Evolutionary conservation across 2,329 filamentous ascomycete genomes (phyloP).

Genomic region (Claviceps africana): DNA sequence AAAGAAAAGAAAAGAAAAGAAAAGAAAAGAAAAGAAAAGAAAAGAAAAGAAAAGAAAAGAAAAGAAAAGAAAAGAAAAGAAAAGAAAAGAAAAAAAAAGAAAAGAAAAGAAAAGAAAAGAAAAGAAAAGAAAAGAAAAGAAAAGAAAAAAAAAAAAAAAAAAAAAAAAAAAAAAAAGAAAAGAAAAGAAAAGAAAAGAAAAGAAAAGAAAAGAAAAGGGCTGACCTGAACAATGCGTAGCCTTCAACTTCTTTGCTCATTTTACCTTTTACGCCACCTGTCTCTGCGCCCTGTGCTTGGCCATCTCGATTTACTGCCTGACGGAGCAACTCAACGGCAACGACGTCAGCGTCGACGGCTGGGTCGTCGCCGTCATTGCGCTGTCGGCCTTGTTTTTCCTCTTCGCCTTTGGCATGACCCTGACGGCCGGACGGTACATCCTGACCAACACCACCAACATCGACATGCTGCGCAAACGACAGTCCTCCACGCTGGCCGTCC

Average conservation of each 20-base stretch:
- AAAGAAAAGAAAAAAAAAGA: too few species aligned
- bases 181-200: too few species aligned
- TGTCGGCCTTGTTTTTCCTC: constrained; percentile 62
- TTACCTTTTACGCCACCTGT: constrained; percentile 57
- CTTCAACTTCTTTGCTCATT: constrained; percentile 89
- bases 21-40: too few species aligned
- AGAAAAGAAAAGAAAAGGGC: too few species aligned
- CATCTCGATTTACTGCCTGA: constrained; percentile 49
- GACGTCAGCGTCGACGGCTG: constrained; percentile 36
- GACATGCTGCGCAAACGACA: constrained; percentile 55
- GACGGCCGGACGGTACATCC: constrained; percentile 55
- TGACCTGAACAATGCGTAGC: too few species aligned
- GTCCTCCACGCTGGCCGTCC: constrained; percentile 61
- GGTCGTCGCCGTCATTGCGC: constrained; percentile 50
- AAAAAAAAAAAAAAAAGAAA: too few species aligned
- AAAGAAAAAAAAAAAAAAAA: too few species aligned
- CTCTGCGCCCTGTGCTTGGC: constrained; percentile 53
- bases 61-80: too few species aligned
- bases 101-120: too few species aligned
- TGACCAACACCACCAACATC: constrained; percentile 70
- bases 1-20: too few species aligned
- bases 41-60: too few species aligned
- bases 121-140: too few species aligned
- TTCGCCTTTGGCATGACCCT: constrained; percentile 67
- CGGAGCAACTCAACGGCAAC: constrained; percentile 30